These are phyloP conservation scores for Hypoxylon sp. DNA, from an alignment of 2,329 filamentous ascomycete genomes.

Conservation along the genomic window DNA sequence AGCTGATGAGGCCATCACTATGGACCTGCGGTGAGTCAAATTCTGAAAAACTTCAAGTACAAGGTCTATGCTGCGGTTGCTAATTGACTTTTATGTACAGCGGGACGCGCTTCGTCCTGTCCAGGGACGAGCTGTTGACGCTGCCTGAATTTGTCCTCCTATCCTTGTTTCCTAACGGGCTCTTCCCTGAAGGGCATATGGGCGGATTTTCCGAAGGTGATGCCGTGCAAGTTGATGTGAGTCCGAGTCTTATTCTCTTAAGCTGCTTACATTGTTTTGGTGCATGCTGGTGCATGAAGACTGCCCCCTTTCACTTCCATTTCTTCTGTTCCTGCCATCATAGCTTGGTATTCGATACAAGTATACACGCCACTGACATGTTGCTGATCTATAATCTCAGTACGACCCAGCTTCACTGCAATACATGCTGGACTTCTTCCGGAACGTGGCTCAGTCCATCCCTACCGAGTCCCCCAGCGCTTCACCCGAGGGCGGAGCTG, in stretches of 20 bases:
- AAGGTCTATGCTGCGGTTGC: constrained; percentile 16
- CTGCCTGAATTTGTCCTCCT: constrained; percentile 96
- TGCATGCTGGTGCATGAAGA: constrained; percentile 35
- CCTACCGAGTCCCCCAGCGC: constrained; percentile 73
- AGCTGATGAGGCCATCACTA: constrained; percentile 91
- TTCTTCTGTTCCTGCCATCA: constrained; percentile 41
- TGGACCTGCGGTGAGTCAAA: constrained; percentile 84
- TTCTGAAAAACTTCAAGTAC: background rate
- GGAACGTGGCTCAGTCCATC: constrained; percentile 95
- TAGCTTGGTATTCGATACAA: constrained; percentile 49
- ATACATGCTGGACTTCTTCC: constrained; percentile 99
- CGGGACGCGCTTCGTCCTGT: constrained; percentile 91
- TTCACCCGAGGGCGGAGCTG: constrained; percentile 68
- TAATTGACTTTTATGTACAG: constrained; percentile 56
- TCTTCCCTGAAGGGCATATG: constrained; percentile 96
- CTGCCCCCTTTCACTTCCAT: constrained; percentile 18
- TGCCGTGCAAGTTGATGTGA: constrained; percentile 95
- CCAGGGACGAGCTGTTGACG: constrained; percentile 91
- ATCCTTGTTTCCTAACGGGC: constrained; percentile 97
- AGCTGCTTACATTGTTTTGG: constrained; percentile 38
- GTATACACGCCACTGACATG: constrained; percentile 55
- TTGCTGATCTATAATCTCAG: too few species aligned
- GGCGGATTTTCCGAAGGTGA: constrained; percentile 92
- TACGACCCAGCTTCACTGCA: constrained; percentile 96
- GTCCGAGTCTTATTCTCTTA: constrained; percentile 51